A percentile compares a stretch with the other conserved stretches of the same genome.
Evolutionary conservation across 495 filamentous ascomycete genomes (phyloP).

Genomic region (Penicillium arizonense): DNA sequence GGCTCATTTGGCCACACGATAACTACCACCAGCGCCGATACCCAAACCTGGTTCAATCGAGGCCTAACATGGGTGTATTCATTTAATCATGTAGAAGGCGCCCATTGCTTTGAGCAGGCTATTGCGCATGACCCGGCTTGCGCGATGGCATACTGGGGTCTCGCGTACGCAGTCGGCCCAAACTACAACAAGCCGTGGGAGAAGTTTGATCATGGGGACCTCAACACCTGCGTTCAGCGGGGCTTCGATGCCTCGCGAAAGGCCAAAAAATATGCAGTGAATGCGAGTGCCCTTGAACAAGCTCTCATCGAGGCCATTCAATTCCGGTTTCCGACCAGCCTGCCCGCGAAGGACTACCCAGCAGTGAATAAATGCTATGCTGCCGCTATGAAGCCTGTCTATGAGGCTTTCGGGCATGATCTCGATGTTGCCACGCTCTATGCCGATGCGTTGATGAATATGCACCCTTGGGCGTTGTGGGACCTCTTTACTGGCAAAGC

Average conservation of each 20-base stretch:
- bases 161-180: slow-evolving; percentile 60
- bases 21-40: slow-evolving; percentile 40
- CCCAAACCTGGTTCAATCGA: slow-evolving; percentile 60
- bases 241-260: slow-evolving; percentile 35
- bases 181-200: slow-evolving; percentile 73
- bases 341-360: slow-evolving; percentile 34
- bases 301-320: slow-evolving; percentile 55
- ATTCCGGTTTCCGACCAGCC: slow-evolving; percentile 45
- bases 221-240: slow-evolving; percentile 34
- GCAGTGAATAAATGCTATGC: slow-evolving; percentile 54
- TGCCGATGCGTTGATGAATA: slow-evolving; percentile 64
- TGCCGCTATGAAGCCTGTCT: slow-evolving; percentile 54
- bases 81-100: slow-evolving; percentile 65
- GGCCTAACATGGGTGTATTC: slow-evolving; percentile 61
- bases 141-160: slow-evolving; percentile 64
- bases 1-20: slow-evolving; percentile 49
- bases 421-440: slow-evolving; percentile 57
- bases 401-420: slow-evolving; percentile 46
- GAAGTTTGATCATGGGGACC: slow-evolving; percentile 53
- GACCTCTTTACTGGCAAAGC: slow-evolving; percentile 55
- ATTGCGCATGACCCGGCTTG: slow-evolving; percentile 50
- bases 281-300: slow-evolving; percentile 39
- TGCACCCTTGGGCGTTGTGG: slow-evolving; percentile 62
- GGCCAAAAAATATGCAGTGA: slow-evolving; percentile 31
- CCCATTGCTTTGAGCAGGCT: slow-evolving; percentile 57